A percentile compares a stretch with the other conserved stretches of the same genome.
These are phyloP conservation scores for Penicillium simplicissimum DNA, from an alignment of 495 filamentous ascomycete genomes.

Conservation along the genomic window DNA sequence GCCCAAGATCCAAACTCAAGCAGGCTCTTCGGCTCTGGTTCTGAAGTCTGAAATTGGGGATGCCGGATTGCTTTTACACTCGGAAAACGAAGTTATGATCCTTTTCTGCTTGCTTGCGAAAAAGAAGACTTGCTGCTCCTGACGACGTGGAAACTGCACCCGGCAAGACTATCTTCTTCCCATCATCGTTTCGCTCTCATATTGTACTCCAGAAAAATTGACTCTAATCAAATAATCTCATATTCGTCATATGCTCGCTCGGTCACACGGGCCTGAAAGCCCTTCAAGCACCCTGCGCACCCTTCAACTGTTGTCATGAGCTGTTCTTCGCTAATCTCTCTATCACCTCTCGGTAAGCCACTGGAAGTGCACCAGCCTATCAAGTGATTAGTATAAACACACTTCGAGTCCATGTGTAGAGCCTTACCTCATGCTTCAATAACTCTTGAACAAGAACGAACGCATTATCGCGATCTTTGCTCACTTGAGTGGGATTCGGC, in stretches of 20 bases:
- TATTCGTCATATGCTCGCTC: background rate
- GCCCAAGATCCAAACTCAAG: background rate
- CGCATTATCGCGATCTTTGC: constrained; percentile 62
- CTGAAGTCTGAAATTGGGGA: background rate
- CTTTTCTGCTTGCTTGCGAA: background rate
- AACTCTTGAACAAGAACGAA: constrained; percentile 63
- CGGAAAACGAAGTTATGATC: background rate
- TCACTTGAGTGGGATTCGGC: constrained; percentile 31
- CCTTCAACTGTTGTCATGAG: constrained; percentile 26
- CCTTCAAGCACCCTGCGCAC: background rate
- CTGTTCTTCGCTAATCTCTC: constrained; percentile 32
- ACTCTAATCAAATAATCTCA: background rate
- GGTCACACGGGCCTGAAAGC: background rate
- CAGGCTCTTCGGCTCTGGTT: background rate
- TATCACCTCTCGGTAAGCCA: constrained; percentile 26
- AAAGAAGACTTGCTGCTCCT: background rate
- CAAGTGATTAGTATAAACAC: constrained; percentile 16
- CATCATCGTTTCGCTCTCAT: background rate
- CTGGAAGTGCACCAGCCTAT: constrained; percentile 34
- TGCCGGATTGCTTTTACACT: background rate
- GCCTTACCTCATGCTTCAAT: constrained; percentile 51
- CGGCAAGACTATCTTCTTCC: background rate
- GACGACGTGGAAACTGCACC: background rate
- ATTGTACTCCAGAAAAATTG: background rate
- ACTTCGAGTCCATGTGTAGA: background rate